A percentile compares a stretch with the other conserved stretches of the same genome.
Evolutionary conservation across 176 grass and related monocot genomes (phyloP).

Genomic region (Bothriochloa decipiens): DNA sequence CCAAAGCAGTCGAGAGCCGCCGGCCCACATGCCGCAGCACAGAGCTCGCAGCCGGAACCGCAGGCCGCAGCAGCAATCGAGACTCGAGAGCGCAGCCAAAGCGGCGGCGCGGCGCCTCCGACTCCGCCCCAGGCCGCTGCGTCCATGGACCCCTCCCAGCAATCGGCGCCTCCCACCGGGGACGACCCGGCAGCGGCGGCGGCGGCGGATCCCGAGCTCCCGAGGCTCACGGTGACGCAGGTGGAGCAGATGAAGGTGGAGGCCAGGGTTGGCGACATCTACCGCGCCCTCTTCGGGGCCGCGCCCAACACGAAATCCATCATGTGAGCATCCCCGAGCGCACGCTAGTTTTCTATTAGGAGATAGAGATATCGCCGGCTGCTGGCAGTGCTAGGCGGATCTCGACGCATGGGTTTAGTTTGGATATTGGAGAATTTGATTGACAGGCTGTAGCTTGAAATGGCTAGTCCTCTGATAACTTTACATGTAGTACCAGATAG

Average conservation of each 20-base stretch:
- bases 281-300: slow-evolving; percentile 56
- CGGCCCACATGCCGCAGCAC: slow-evolving; percentile 3
- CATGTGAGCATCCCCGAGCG: slow-evolving; percentile 45
- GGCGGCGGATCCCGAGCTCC: slow-evolving; percentile 30
- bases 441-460: slow-evolving; percentile 5
- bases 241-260: slow-evolving; percentile 81
- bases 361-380: background rate
- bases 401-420: background rate
- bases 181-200: background rate
- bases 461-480: background rate
- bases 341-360: background rate
- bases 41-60: slow-evolving; percentile 28
- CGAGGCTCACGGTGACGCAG: slow-evolving; percentile 72
- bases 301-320: slow-evolving; percentile 56
- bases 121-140: slow-evolving; percentile 10
- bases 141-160: slow-evolving; percentile 49
- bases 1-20: background rate
- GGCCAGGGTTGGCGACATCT: slow-evolving; percentile 68
- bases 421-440: background rate
- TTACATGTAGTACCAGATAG: background rate
- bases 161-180: slow-evolving; percentile 11
- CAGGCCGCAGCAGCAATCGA: slow-evolving; percentile 20
- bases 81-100: background rate
- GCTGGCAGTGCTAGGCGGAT: background rate
- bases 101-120: background rate